A percentile compares a stretch with the other conserved stretches of the same genome.
Evolutionary conservation across 768 basidiomycete species (phyloP).

Genomic region (Amylocystis lapponica): DNA sequence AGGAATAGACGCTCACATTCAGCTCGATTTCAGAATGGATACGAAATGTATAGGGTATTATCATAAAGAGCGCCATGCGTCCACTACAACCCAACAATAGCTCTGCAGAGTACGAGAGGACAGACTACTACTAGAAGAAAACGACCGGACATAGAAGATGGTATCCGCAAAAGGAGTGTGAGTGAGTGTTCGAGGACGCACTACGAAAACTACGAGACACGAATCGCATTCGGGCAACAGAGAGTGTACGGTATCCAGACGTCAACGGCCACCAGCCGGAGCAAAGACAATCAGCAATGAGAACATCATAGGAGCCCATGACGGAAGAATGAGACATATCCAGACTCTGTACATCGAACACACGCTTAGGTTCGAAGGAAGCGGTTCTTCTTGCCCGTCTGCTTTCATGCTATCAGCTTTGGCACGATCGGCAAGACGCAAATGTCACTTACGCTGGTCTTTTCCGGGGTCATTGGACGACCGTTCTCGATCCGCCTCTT

Average conservation of each 20-base stretch:
- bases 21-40: neutral
- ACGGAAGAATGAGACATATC: constrained; percentile 17
- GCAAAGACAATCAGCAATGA: neutral
- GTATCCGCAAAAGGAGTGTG: constrained; percentile 30
- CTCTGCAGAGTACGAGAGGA: constrained; percentile 17
- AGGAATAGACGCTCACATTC: too few relatives aligned
- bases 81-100: constrained; percentile 19
- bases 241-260: constrained; percentile 40
- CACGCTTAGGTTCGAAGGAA: constrained; percentile 60
- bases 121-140: constrained; percentile 18
- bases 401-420: neutral
- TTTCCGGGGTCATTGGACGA: constrained; percentile 92
- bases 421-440: neutral
- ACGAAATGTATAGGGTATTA: constrained; percentile 23
- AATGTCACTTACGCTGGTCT: constrained; percentile 60
- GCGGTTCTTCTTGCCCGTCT: constrained; percentile 68
- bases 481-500: constrained; percentile 94
- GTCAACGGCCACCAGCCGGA: constrained; percentile 25
- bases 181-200: constrained; percentile 44
- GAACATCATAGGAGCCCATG: constrained; percentile 29
- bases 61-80: constrained; percentile 18
- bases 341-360: too few relatives aligned
- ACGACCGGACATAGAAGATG: constrained; percentile 17
- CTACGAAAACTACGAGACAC: constrained; percentile 16
- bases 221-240: constrained; percentile 19